phyloP scores from a whole-genome alignment of 2,329 filamentous ascomycete species.

The Neurospora sp. region DNA sequence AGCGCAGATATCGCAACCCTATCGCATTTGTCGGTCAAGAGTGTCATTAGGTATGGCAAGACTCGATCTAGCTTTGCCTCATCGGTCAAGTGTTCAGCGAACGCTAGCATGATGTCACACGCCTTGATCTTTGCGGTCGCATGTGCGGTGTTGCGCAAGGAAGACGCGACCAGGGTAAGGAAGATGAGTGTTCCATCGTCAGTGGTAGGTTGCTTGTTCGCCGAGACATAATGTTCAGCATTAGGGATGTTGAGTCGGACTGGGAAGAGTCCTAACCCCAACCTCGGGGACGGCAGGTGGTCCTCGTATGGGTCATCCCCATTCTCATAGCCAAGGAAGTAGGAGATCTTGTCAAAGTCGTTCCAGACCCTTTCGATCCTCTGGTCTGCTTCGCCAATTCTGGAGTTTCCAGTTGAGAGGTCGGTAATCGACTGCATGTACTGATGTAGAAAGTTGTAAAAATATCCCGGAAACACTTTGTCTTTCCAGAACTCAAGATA shows the following conservation, averaged over 20 bases:
- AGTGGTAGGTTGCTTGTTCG: slow-evolving; percentile 48
- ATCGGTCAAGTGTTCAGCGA: slow-evolving; percentile 83
- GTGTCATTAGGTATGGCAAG: slow-evolving; percentile 74
- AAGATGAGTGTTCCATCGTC: slow-evolving; percentile 94
- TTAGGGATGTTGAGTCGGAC: slow-evolving; percentile 80
- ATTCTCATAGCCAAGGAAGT: slow-evolving; percentile 71
- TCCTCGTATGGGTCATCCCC: slow-evolving; percentile 24
- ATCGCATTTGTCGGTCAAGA: slow-evolving; percentile 74
- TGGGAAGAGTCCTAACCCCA: slow-evolving; percentile 59
- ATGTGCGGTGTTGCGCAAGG: slow-evolving; percentile 78
- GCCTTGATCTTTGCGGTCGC: slow-evolving; percentile 79
- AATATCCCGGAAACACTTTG: slow-evolving; percentile 92
- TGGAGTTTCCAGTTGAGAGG: slow-evolving; percentile 64
- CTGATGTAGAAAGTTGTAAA: slow-evolving; percentile 94
- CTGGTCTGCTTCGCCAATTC: slow-evolving; percentile 75
- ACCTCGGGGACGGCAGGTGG: slow-evolving; percentile 31
- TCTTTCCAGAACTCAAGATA: slow-evolving; percentile 86
- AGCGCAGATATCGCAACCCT: slow-evolving; percentile 79
- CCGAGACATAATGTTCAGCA: slow-evolving; percentile 60
- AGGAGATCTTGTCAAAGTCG: slow-evolving; percentile 97
- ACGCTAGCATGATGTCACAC: slow-evolving; percentile 84
- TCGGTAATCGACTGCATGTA: slow-evolving; percentile 97
- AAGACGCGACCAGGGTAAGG: slow-evolving; percentile 78
- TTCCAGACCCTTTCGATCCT: slow-evolving; percentile 86
- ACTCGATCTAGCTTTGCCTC: slow-evolving; percentile 93